A percentile compares a stretch with the other conserved stretches of the same genome.
phyloP scores from a whole-genome alignment of 2,329 filamentous ascomycete species.

The Lecanicillium sp. region DNA sequence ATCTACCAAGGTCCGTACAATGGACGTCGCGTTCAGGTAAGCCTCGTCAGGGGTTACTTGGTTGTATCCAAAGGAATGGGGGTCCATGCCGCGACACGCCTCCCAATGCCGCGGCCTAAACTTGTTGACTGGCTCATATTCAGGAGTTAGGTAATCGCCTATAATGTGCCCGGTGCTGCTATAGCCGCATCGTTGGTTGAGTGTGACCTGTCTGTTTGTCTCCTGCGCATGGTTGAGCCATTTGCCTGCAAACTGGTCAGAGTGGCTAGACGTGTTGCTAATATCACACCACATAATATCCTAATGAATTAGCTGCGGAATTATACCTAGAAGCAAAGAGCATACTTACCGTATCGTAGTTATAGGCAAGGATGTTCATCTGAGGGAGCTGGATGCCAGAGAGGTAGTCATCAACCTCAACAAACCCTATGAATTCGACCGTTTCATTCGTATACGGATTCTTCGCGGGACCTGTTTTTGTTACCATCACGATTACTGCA shows the following conservation, averaged over 20 bases:
- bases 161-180: slow-evolving; percentile 27
- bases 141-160: slow-evolving; percentile 55
- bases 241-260: slow-evolving; percentile 27
- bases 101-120: slow-evolving; percentile 43
- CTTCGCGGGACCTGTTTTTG: slow-evolving; percentile 22
- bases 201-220: slow-evolving; percentile 38
- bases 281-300: slow-evolving; percentile 44
- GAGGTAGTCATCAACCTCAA: slow-evolving; percentile 31
- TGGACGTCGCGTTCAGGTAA: slow-evolving; percentile 42
- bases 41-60: slow-evolving; percentile 36
- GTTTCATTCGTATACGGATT: slow-evolving; percentile 33
- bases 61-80: slow-evolving; percentile 52
- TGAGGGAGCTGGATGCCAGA: slow-evolving; percentile 34
- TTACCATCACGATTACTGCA: no score
- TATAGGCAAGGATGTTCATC: slow-evolving; percentile 33
- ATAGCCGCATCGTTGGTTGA: slow-evolving; percentile 48
- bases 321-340: no score
- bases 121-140: slow-evolving; percentile 23
- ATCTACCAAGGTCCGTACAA: slow-evolving; percentile 40
- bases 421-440: slow-evolving; percentile 32
- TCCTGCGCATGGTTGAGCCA: slow-evolving; percentile 31
- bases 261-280: slow-evolving; percentile 29
- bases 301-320: background rate
- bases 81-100: slow-evolving; percentile 50
- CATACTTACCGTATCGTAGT: slow-evolving; percentile 24